These are phyloP conservation scores for Cercospora brassicicola DNA, from an alignment of 2,329 filamentous ascomycete species.

Conservation along the genomic window DNA sequence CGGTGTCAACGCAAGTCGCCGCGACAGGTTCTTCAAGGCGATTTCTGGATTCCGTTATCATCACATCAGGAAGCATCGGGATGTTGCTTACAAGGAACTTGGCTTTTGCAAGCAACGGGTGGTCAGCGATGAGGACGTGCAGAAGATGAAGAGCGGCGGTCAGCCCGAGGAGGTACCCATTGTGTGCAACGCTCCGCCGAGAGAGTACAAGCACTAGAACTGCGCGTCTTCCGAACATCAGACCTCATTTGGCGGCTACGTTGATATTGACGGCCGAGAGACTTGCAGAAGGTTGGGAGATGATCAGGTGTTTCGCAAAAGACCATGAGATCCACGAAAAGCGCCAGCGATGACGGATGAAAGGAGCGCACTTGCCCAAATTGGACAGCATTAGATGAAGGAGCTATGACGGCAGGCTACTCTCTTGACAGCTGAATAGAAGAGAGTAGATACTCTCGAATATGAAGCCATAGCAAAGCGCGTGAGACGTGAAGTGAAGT, in stretches of 20 bases:
- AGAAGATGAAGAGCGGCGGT: not conserved
- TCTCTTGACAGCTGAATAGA: no score
- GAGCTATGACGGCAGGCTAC: not conserved
- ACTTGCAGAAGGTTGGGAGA: not conserved
- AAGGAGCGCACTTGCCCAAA: not conserved
- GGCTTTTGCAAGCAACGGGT: not conserved
- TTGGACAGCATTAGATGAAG: not conserved
- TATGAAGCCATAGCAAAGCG: no score
- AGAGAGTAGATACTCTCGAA: no score
- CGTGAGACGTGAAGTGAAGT: constrained; percentile 10
- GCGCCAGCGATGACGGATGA: not conserved
- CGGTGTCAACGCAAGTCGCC: not conserved
- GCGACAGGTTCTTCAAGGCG: not conserved
- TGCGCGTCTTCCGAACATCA: no score
- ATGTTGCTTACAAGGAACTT: not conserved
- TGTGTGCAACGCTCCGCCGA: not conserved
- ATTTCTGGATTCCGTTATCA: not conserved
- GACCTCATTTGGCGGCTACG: no score
- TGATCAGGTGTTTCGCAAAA: not conserved
- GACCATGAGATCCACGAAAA: not conserved
- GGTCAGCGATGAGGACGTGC: not conserved
- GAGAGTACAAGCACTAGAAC: no score
- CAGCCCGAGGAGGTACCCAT: not conserved
- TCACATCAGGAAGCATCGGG: not conserved
- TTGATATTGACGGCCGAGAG: not conserved